These are phyloP conservation scores for Lasiodiplodia citricola DNA, from an alignment of 2,329 filamentous ascomycete genomes.

Conservation along the genomic window DNA sequence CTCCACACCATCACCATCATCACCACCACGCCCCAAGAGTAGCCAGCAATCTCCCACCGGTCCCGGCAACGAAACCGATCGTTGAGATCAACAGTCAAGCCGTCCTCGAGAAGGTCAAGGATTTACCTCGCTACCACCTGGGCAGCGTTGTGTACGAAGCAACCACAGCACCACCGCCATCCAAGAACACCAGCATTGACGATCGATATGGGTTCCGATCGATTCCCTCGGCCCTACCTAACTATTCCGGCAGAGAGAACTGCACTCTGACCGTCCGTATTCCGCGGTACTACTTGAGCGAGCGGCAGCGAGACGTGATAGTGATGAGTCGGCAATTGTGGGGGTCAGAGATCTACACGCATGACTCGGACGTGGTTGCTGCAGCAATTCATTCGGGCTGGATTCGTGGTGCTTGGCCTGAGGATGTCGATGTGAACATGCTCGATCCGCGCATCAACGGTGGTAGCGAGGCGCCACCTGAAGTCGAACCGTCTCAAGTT, in stretches of 20 bases:
- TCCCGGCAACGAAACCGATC: conserved; percentile 18
- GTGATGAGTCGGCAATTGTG: conserved; percentile 81
- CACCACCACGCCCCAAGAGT: conserved; percentile 42
- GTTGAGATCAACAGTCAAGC: conserved; percentile 33
- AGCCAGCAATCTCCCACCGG: not conserved
- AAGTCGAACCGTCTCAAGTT: conserved; percentile 49
- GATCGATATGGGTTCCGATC: conserved; percentile 64
- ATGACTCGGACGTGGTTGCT: conserved; percentile 91
- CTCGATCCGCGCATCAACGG: conserved; percentile 62
- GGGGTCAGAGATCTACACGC: conserved; percentile 94
- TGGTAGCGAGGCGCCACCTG: conserved; percentile 40
- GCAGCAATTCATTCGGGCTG: conserved; percentile 93
- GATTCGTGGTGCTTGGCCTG: conserved; percentile 85
- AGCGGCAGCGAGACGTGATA: conserved; percentile 78
- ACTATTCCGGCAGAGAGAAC: conserved; percentile 74
- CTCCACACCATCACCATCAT: conserved; percentile 46
- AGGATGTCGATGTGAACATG: conserved; percentile 74
- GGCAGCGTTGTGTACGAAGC: conserved; percentile 84
- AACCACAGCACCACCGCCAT: conserved; percentile 58
- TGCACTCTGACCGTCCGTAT: conserved; percentile 90
- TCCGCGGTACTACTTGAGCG: conserved; percentile 75
- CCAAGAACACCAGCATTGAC: conserved; percentile 47
- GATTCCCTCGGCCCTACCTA: conserved; percentile 74
- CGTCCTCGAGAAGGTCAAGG: conserved; percentile 21
- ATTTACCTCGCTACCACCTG: conserved; percentile 69